phyloP scores from a whole-genome alignment of 1,284 basidiomycete genomes.

The Cryptococcus neoformans region DNA sequence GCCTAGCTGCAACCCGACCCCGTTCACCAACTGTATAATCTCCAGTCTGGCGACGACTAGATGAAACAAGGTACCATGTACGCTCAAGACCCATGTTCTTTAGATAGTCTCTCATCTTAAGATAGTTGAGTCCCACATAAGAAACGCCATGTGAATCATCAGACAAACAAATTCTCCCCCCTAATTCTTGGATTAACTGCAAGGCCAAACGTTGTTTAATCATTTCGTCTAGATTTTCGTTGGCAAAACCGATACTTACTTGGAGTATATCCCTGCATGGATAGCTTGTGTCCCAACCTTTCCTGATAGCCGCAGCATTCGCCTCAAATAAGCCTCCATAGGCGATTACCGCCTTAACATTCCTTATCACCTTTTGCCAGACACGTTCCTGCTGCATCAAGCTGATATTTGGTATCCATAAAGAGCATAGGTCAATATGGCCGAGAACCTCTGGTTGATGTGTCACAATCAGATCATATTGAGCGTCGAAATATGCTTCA shows the following conservation, averaged over 20 bases:
- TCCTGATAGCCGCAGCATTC: constrained; percentile 88
- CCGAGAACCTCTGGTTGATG: constrained; percentile 87
- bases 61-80: constrained; percentile 62
- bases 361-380: constrained; percentile 68
- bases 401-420: constrained; percentile 64
- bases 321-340: constrained; percentile 94
- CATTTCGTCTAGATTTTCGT: no score
- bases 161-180: constrained; percentile 79
- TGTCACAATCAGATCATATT: constrained; percentile 64
- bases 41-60: constrained; percentile 11
- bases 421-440: constrained; percentile 85
- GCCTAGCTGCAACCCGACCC: constrained; percentile 27
- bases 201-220: not conserved
- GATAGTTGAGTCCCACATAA: constrained; percentile 85
- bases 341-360: constrained; percentile 66
- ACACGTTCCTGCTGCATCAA: constrained; percentile 59
- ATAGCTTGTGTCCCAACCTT: constrained; percentile 83
- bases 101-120: constrained; percentile 66
- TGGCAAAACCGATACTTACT: constrained; percentile 52
- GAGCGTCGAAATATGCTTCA: constrained; percentile 74
- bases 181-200: constrained; percentile 64
- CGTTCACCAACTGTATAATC: constrained; percentile 53
- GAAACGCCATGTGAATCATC: constrained; percentile 94
- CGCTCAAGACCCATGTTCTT: constrained; percentile 59
- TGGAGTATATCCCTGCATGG: constrained; percentile 73